Percentiles rank a stretch among this genome's conserved stretches.
phyloP scores from a whole-genome alignment of 2,329 filamentous ascomycete genomes.

The Alternaria viburni region DNA sequence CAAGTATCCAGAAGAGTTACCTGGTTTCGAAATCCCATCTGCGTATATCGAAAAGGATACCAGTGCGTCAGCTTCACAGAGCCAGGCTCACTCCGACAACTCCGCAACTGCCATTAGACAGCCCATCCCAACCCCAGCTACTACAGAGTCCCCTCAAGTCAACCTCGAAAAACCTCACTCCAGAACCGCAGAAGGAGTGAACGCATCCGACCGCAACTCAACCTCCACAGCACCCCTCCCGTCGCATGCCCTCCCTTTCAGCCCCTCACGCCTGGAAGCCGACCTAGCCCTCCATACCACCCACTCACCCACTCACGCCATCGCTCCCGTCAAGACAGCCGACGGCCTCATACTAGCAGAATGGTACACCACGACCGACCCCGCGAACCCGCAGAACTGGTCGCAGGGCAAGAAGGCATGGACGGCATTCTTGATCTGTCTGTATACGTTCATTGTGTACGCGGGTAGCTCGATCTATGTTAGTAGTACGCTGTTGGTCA shows the following conservation, averaged over 20 bases:
- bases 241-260: neutral
- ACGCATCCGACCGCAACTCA: neutral
- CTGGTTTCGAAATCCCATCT: slow-evolving; percentile 60
- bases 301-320: slow-evolving; percentile 40
- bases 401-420: slow-evolving; percentile 42
- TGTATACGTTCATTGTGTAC: slow-evolving; percentile 69
- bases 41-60: slow-evolving; percentile 36
- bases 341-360: slow-evolving; percentile 52
- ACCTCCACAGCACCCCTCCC: neutral
- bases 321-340: slow-evolving; percentile 42
- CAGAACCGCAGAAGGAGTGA: too few relatives aligned
- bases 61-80: too few relatives aligned
- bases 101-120: slow-evolving; percentile 21
- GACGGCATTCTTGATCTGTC: slow-evolving; percentile 50
- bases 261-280: neutral
- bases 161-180: neutral
- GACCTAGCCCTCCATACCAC: slow-evolving; percentile 17
- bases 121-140: neutral
- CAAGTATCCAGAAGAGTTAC: slow-evolving; percentile 65
- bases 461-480: slow-evolving; percentile 61
- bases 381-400: slow-evolving; percentile 52
- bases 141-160: neutral
- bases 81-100: neutral
- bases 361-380: slow-evolving; percentile 53
- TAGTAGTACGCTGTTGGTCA: slow-evolving; percentile 54